phyloP scores from a whole-genome alignment of 73 alveolate genomes.

The Paramecium biaurelia region DNA sequence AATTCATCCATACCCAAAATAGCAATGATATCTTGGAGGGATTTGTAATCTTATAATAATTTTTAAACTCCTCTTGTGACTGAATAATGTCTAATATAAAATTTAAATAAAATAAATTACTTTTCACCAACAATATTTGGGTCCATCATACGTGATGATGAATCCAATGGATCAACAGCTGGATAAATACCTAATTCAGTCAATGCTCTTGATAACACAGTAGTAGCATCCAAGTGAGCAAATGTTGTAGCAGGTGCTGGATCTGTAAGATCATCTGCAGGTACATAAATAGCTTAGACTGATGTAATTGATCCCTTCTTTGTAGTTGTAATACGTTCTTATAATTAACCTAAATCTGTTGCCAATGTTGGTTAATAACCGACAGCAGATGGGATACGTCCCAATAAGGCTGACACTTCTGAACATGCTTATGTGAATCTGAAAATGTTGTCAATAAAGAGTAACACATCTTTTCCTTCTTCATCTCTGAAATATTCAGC shows the following conservation, averaged over 20 bases:
- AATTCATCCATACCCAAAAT: constrained; percentile 98
- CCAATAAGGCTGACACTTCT: constrained; percentile 98
- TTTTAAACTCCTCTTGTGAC: constrained; percentile 89
- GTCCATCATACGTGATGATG: constrained; percentile 96
- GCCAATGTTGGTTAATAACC: constrained; percentile 98
- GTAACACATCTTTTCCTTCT: constrained; percentile 97
- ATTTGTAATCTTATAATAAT: constrained; percentile 88
- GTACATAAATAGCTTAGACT: constrained; percentile 97
- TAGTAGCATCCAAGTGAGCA: constrained; percentile 98
- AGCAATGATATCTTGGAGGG: constrained; percentile 97
- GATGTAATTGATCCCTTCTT: constrained; percentile 98
- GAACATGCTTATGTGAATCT: constrained; percentile 98
- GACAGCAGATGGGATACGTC: constrained; percentile 98
- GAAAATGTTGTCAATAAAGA: constrained; percentile 97
- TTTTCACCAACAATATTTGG: constrained; percentile 92
- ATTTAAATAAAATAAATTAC: background rate
- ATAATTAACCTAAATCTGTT: constrained; percentile 94
- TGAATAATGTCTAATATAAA: constrained; percentile 67
- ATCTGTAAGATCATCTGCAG: constrained; percentile 97
- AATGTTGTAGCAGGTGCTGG: constrained; percentile 99
- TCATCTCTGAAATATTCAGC: constrained; percentile 99
- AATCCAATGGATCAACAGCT: constrained; percentile 98
- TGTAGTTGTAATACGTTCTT: constrained; percentile 97
- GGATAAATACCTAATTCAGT: constrained; percentile 98
- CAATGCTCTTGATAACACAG: constrained; percentile 92